A percentile compares a stretch with the other conserved stretches of the same genome.
Evolutionary conservation across 768 basidiomycete genomes (phyloP).

Genomic region (Infundibulicybe gibba): DNA sequence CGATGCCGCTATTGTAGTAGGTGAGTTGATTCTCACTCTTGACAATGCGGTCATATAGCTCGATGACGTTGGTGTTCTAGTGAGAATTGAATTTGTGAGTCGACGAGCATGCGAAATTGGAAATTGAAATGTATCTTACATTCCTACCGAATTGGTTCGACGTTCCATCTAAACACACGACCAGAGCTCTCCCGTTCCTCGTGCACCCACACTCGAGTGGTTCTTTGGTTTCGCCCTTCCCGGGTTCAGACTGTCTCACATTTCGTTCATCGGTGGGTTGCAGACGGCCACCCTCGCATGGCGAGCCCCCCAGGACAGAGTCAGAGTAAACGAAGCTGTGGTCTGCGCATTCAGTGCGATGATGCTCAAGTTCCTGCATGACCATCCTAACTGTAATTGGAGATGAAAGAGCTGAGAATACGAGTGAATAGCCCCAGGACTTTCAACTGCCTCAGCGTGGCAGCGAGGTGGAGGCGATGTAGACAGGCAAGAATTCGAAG

Average conservation of each 20-base stretch:
- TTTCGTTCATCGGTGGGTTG: neutral
- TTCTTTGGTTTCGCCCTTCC: neutral
- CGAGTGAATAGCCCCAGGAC: neutral
- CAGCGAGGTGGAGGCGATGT: too few species aligned
- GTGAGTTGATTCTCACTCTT: slow-evolving; percentile 6
- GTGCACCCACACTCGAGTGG: neutral
- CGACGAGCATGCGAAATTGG: neutral
- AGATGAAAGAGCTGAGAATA: neutral
- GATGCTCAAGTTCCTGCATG: neutral
- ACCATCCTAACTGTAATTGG: neutral
- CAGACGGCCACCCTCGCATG: neutral
- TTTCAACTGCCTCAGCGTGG: too few species aligned
- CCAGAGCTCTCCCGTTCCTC: neutral
- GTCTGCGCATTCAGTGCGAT: neutral
- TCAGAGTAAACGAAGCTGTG: neutral
- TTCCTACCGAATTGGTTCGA: neutral
- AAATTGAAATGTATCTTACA: neutral
- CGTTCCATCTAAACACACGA: slow-evolving; percentile 1
- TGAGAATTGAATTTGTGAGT: neutral
- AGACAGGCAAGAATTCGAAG: too few species aligned
- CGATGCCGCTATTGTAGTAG: slow-evolving; percentile 15
- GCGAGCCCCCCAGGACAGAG: neutral
- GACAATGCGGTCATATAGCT: slow-evolving; percentile 2
- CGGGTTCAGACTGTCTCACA: neutral
- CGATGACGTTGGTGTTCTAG: slow-evolving; percentile 6